Base-by-base conservation (phyloP, 805 yeast species). In the Ogataea sp. region DNA sequence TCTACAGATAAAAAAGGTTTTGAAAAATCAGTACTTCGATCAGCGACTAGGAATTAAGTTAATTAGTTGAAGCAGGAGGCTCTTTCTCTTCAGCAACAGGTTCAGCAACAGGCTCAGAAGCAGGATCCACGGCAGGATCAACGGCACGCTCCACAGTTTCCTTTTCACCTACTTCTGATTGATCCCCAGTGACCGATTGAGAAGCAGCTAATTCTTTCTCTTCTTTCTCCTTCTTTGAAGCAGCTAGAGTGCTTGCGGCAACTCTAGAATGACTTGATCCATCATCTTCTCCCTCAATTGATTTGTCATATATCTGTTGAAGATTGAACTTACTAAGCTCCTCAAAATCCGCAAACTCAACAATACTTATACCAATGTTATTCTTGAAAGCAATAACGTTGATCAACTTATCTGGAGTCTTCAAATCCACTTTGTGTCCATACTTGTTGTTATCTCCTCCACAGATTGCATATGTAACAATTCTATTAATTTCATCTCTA, bases 351-450 rank as follows among this genome's bases (percentile, higher is more conserved):
- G 36, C 30, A 17, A 50, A 52, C 40, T 75, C 72, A 2, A 86
- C 87, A 6, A 88, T 90, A 47, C 93, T 70, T 75, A 86, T 78
- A 6, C 98, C 98, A 26, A 93, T 72, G 44, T 84, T 83, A 45
- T 77, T 83, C 64, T 89, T 90, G 63, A 81, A 90, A 55, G 96
- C 84, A 57, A 87, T 96, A 3, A 93, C 83, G 38, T 90, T 55
- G 36, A 93, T 74, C 49, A 93, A 64, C 53, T 80, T 79, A 44
- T 89, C 95, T 52, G 75, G 86, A 11, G 76, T 62, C 51, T 85
- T 84, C 57, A 93, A 70, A 55, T 88, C 94, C 14, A 93, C 95
- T 27, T 61, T 65, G 56, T 87, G 96, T 2, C 80, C 80, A 45
- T 75, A 72, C 5, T 75, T 80, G 34, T 71, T 66, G 1, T 90